Evolutionary conservation across 768 basidiomycete species (phyloP).

Genomic region (Lyophyllum atratum): DNA sequence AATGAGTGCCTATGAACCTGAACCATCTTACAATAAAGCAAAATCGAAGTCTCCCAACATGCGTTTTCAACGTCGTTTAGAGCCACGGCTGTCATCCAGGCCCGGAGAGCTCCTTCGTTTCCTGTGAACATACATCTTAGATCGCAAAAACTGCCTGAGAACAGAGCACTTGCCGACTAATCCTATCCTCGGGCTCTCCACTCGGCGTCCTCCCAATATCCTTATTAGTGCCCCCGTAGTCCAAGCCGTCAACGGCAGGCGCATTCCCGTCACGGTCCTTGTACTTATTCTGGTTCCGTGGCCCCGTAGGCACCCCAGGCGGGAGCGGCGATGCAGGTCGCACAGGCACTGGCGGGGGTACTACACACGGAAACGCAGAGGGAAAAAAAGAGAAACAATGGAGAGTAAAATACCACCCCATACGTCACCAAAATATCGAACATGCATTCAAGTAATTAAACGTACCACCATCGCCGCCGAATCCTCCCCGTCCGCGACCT

Average conservation of each 20-base stretch:
- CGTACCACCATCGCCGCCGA: constrained; percentile 39
- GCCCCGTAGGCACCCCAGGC: constrained; percentile 85
- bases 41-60: not conserved
- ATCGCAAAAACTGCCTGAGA: not conserved
- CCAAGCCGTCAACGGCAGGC: constrained; percentile 85
- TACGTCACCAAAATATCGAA: constrained; percentile 15
- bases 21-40: too few species aligned
- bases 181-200: constrained; percentile 69
- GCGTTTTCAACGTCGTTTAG: constrained; percentile 62
- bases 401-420: constrained; percentile 2
- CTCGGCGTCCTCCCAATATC: constrained; percentile 56
- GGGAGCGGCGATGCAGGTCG: constrained; percentile 85
- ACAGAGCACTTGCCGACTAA: constrained; percentile 48
- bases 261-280: constrained; percentile 87
- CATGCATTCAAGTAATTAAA: constrained; percentile 16
- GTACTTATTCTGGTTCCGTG: constrained; percentile 87
- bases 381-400: constrained; percentile 11
- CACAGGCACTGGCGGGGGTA: constrained; percentile 54
- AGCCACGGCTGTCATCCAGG: constrained; percentile 65
- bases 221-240: constrained; percentile 70
- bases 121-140: constrained; percentile 32
- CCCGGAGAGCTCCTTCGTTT: constrained; percentile 77
- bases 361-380: constrained; percentile 11
- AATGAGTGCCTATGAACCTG: too few species aligned
- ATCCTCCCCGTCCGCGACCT: constrained; percentile 47